phyloP scores from a whole-genome alignment of 495 filamentous ascomycete genomes.

The Trichoderma gamsii region DNA sequence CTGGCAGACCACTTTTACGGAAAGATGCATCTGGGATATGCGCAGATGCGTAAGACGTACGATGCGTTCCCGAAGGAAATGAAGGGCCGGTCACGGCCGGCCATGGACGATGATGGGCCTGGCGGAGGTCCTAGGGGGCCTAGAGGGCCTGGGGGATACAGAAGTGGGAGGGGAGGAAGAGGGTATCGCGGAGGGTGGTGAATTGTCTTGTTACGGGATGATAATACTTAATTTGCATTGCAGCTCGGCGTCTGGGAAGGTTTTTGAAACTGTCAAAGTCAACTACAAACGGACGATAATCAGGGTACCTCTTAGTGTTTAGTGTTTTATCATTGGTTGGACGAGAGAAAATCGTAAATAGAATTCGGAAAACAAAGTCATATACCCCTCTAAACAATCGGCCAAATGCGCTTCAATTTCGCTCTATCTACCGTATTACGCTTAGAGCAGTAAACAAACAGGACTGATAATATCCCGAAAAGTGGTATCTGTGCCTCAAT shows the following conservation, averaged over 20 bases:
- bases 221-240: neutral
- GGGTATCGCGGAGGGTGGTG: slow-evolving; percentile 39
- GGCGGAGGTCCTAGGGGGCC: slow-evolving; percentile 39
- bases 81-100: slow-evolving; percentile 44
- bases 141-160: slow-evolving; percentile 34
- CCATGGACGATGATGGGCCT: slow-evolving; percentile 42
- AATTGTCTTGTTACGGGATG: neutral
- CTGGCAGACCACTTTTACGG: slow-evolving; percentile 97
- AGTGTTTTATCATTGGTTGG: neutral
- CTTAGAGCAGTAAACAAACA: neutral
- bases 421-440: neutral
- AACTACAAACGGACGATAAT: neutral
- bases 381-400: neutral
- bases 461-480: neutral
- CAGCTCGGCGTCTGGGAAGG: slow-evolving; percentile 8
- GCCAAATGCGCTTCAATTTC: neutral
- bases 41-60: slow-evolving; percentile 89
- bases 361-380: neutral
- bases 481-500: neutral
- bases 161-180: slow-evolving; percentile 38
- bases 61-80: slow-evolving; percentile 83
- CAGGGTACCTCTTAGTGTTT: neutral
- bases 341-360: neutral
- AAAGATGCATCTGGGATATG: slow-evolving; percentile 98
- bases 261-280: neutral